Percentiles rank a stretch among this genome's conserved stretches.
phyloP scores from a whole-genome alignment of 768 basidiomycete species.

The Xerocomus potaroensis region DNA sequence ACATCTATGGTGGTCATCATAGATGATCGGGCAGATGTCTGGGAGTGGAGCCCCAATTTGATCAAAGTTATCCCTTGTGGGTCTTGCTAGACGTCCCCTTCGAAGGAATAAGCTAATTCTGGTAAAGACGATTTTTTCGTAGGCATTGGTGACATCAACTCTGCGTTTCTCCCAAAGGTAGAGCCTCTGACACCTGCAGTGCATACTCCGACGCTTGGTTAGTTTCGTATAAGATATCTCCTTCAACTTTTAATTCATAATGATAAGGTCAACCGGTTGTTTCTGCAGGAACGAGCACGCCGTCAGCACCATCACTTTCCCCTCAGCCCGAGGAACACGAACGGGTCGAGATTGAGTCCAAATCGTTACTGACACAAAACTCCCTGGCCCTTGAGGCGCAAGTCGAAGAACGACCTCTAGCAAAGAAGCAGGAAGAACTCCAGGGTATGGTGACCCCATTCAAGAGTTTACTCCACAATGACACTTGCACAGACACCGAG shows the following conservation, averaged over 20 bases:
- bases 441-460: constrained; percentile 40
- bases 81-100: constrained; percentile 22
- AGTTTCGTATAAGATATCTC: constrained; percentile 4
- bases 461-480: background rate
- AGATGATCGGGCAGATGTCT: constrained; percentile 97
- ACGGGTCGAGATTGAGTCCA: constrained; percentile 41
- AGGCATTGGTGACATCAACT: constrained; percentile 98
- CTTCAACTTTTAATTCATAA: constrained; percentile 3
- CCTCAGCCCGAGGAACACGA: constrained; percentile 39
- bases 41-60: constrained; percentile 96
- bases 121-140: constrained; percentile 90
- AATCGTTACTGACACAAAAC: constrained; percentile 64
- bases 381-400: constrained; percentile 78
- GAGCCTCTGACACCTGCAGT: constrained; percentile 39
- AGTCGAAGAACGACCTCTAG: constrained; percentile 80
- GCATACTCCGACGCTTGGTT: constrained; percentile 21
- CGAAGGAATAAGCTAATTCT: constrained; percentile 1
- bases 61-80: constrained; percentile 95
- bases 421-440: constrained; percentile 80
- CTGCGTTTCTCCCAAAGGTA: constrained; percentile 83
- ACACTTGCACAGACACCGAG: constrained; percentile 10
- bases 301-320: constrained; percentile 10
- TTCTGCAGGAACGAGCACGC: constrained; percentile 15
- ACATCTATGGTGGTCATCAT: constrained; percentile 99
- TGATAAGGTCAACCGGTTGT: constrained; percentile 19